A percentile compares a stretch with the other conserved stretches of the same genome.
phyloP scores from a whole-genome alignment of 371 early-diverging fungal species.

The Scutellospora calospora region DNA sequence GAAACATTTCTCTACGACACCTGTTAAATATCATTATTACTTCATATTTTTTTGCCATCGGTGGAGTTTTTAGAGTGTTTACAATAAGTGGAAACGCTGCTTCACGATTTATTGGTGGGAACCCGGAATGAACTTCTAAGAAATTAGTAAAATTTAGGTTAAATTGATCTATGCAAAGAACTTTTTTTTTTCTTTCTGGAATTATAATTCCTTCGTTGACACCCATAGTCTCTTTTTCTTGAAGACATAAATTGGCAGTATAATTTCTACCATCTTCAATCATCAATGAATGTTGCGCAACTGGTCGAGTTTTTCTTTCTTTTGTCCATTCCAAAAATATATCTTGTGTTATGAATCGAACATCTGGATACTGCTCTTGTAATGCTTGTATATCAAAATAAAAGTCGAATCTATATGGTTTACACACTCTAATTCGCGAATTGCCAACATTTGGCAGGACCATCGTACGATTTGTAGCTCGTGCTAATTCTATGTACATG shows the following conservation, averaged over 20 bases:
- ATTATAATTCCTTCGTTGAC: neutral
- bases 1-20: neutral
- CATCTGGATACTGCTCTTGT: neutral
- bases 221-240: neutral
- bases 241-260: neutral
- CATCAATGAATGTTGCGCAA: slow-evolving; percentile 8
- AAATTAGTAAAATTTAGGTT: neutral
- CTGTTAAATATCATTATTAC: slow-evolving; percentile 30
- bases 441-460: slow-evolving; percentile 38
- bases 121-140: slow-evolving; percentile 10
- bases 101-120: neutral
- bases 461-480: slow-evolving; percentile 20
- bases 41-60: neutral
- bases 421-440: slow-evolving; percentile 34
- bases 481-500: neutral
- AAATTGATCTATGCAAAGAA: neutral
- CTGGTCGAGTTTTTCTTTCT: slow-evolving; percentile 4
- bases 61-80: neutral
- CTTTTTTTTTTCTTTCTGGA: neutral
- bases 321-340: slow-evolving; percentile 36
- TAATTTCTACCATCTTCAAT: slow-evolving; percentile 19
- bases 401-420: slow-evolving; percentile 19
- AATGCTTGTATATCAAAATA: slow-evolving; percentile 38
- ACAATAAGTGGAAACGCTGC: neutral
- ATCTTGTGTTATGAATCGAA: slow-evolving; percentile 40